Conservation (phyloP, 2,329 filamentous ascomycete species). For the Colletotrichum trifolii region DNA sequence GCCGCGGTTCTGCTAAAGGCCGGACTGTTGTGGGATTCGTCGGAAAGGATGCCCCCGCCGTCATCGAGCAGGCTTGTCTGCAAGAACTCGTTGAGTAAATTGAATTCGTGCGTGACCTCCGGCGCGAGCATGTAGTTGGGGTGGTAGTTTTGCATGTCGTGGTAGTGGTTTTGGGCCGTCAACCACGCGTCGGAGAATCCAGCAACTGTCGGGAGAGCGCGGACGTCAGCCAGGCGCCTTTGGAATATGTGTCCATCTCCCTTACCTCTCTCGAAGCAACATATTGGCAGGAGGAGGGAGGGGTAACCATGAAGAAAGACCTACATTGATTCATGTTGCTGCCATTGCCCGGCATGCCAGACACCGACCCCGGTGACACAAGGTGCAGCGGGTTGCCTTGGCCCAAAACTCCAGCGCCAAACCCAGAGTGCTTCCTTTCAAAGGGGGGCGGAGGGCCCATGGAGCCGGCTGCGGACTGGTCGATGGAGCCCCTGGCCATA, state of each 20-base stretch:
- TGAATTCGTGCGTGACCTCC: constrained; percentile 96
- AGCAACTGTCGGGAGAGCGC: constrained; percentile 65
- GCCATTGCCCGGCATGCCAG: constrained; percentile 65
- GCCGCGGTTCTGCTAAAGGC: constrained; percentile 52
- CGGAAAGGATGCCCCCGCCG: constrained; percentile 71
- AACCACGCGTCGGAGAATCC: constrained; percentile 88
- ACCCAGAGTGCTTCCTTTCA: constrained; percentile 42
- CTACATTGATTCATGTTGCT: constrained; percentile 80
- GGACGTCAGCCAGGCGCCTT: not conserved
- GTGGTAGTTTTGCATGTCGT: constrained; percentile 95
- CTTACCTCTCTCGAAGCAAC: no score
- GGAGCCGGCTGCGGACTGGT: constrained; percentile 59
- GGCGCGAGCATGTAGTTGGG: constrained; percentile 93
- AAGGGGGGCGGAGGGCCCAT: constrained; percentile 65
- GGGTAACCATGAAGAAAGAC: constrained; percentile 50
- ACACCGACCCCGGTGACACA: constrained; percentile 76
- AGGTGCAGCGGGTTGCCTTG: constrained; percentile 71
- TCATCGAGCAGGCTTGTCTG: constrained; percentile 93
- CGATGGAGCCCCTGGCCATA: constrained; percentile 65
- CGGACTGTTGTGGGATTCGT: constrained; percentile 69
- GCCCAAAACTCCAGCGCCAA: constrained; percentile 50
- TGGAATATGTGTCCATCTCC: no score
- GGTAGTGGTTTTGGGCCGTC: constrained; percentile 81
- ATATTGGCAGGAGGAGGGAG: constrained; percentile 3
- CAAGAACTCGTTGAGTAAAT: constrained; percentile 94